These are phyloP conservation scores for Aspergillus sp. DNA, from an alignment of 2,329 filamentous ascomycete genomes.

Conservation along the genomic window DNA sequence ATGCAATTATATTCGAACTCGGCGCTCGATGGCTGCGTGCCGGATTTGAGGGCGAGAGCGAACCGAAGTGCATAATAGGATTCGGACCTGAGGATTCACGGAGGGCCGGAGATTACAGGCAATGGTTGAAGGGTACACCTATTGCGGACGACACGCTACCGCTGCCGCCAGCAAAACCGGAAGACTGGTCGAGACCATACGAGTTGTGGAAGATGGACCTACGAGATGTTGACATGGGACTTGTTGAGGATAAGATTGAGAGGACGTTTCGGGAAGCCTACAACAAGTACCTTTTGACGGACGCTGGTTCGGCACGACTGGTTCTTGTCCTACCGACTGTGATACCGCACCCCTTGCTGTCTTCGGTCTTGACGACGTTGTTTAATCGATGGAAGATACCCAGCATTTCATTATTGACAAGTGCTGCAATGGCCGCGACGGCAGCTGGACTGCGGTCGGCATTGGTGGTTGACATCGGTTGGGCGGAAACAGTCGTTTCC, in stretches of 20 bases:
- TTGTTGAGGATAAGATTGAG: constrained; percentile 86
- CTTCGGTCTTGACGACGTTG: constrained; percentile 71
- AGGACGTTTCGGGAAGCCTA: constrained; percentile 77
- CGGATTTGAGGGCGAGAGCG: constrained; percentile 81
- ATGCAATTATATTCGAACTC: constrained; percentile 78
- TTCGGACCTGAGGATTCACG: constrained; percentile 76
- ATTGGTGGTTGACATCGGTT: constrained; percentile 85
- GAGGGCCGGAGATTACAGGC: constrained; percentile 77
- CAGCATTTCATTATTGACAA: constrained; percentile 75
- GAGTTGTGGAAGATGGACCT: constrained; percentile 81
- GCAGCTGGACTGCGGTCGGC: constrained; percentile 84
- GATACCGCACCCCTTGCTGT: constrained; percentile 75
- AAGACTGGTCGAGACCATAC: constrained; percentile 48
- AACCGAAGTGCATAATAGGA: constrained; percentile 67
- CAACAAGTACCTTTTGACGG: constrained; percentile 65
- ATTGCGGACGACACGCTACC: constrained; percentile 45
- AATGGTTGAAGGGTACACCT: constrained; percentile 60
- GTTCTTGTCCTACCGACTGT: constrained; percentile 74
- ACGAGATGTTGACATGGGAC: constrained; percentile 68
- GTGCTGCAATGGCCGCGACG: constrained; percentile 70
- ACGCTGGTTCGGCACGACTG: constrained; percentile 68
- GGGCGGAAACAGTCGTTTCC: constrained; percentile 84
- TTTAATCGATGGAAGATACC: constrained; percentile 81
- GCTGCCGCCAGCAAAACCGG: constrained; percentile 27
- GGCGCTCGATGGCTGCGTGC: constrained; percentile 75